Base-by-base conservation (phyloP, 2,329 filamentous ascomycete genomes). In the Beauveria varroae region DNA sequence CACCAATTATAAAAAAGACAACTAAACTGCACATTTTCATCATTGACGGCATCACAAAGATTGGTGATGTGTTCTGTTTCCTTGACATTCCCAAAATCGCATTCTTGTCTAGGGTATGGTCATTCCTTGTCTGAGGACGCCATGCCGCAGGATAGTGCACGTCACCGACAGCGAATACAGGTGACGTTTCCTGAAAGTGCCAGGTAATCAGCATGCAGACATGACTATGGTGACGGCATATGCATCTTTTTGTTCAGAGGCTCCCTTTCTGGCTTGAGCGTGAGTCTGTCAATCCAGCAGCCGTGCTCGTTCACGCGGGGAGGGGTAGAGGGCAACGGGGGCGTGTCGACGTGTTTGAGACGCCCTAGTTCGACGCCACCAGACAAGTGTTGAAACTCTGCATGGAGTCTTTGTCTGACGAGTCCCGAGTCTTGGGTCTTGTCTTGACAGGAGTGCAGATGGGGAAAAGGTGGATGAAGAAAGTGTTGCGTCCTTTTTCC, bases 291-390 rank as follows among this genome's bases (percentile, higher is more conserved):
- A 37, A 37, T 12, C 12, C 34, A 12, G 47, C 18, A 34, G 22
- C 24, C 12, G 12, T 47, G 44, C 44, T 47, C 22, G 10, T 47
- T 37, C 12, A 37, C 34, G 34, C 34, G 34, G 34, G 34, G 34
- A 37, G 34, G 34, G 34, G 34, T 37, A 37, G 34, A 37, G 5
- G 12, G 49, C 12, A 50, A 18, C 22, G 28, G 34, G 30, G 47
- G 56, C 26, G 56, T 43, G 37, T 52, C 37, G 44, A 54, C 43
- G 51, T 61, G 51, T 56, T 61, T 61, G 58, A 60, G 41, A 60
- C 28, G 58, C 58, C 58, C 58, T 61, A 43, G 58, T 44, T 41
- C 18, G 50, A 55, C 58, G 58, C 58, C 58, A 61, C 58, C n/a
- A 41, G 34, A 49, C 58, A 6, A 47, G 24, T 40, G 41, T 47